Base-by-base conservation (phyloP, 148 eudicot genomes). In the Cornus florida region DNA sequence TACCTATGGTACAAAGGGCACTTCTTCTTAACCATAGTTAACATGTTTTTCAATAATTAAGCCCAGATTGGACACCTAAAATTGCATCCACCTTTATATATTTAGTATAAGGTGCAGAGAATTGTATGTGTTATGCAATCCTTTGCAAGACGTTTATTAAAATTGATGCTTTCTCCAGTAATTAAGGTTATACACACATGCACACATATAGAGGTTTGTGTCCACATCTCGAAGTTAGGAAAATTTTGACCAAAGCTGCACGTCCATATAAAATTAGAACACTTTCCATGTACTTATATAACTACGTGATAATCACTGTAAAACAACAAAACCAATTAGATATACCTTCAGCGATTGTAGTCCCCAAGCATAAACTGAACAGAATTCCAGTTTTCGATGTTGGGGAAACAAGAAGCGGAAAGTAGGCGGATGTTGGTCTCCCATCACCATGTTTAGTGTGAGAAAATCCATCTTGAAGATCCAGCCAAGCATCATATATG, bases 401-500 rank as follows among this genome's bases (percentile, higher is more conserved):
- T 20, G 98, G 89, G 77, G 98, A 89, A 79, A 94, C 85, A 50
- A 87, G 79, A 70, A 96, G 91, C 6, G 99, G 99, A 78, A 96
- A 96, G 86, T 91, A 91, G 75, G 86, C 89, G 32, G 97, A 91
- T 70, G 86, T 75, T 80, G 99, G 99, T 80, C 97, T 86, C 56
- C 95, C 92, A 85, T 86, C 88, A 75, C 86, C 86, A 84, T 84
- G 82, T 83, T 84, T 88, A 79, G 97, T 78, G 82, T 96, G 99
- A 80, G 89, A 82, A 86, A 96, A 96, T 79, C 99, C 99, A 80
- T 90, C 92, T 90, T 94, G 99, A 84, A 96, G 98, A 88, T 94
- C 94, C 78, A 96, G 86, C 99, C 98, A 94, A 75, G 98, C 97
- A 86, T 96, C 99, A 75, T 89, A 80, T 81, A 96, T 91, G 72